Conservation (phyloP, 2,329 filamentous ascomycete species). For the Colletotrichum sojae region DNA sequence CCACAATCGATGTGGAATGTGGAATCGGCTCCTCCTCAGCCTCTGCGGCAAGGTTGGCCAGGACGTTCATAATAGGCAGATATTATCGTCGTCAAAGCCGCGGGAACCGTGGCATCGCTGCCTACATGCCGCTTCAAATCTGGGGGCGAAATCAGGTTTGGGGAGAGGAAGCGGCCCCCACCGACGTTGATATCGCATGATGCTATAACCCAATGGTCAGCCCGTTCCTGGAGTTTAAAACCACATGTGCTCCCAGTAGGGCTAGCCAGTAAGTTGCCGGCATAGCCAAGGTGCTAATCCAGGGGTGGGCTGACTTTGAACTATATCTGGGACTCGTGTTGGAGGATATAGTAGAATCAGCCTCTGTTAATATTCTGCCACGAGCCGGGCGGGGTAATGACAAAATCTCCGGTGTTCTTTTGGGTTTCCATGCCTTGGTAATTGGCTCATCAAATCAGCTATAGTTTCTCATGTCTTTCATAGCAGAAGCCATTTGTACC, state of each 20-base stretch:
- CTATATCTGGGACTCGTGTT: too few relatives aligned
- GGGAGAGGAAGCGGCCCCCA: constrained; percentile 3
- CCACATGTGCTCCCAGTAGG: neutral
- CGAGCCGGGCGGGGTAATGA: neutral
- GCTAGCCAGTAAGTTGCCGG: neutral
- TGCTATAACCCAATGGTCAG: neutral
- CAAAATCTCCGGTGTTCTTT: neutral
- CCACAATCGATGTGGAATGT: neutral
- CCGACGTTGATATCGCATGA: neutral
- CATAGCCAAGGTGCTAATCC: neutral
- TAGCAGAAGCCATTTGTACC: too few relatives aligned
- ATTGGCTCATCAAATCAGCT: neutral
- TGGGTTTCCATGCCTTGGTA: neutral
- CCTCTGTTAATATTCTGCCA: neutral
- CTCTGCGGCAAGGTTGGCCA: neutral
- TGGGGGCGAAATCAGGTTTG: neutral
- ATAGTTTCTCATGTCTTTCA: neutral
- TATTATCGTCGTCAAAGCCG: neutral
- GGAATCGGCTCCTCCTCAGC: neutral
- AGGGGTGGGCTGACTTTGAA: neutral
- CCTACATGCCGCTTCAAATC: neutral
- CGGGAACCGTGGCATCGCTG: neutral
- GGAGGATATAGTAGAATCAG: neutral
- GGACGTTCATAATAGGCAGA: neutral
- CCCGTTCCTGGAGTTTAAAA: neutral